Evolutionary conservation across 257 asterid species (phyloP), one percentile per base, ranked within the genome.

Genomic region (Rehmannia glutinosa): DNA sequence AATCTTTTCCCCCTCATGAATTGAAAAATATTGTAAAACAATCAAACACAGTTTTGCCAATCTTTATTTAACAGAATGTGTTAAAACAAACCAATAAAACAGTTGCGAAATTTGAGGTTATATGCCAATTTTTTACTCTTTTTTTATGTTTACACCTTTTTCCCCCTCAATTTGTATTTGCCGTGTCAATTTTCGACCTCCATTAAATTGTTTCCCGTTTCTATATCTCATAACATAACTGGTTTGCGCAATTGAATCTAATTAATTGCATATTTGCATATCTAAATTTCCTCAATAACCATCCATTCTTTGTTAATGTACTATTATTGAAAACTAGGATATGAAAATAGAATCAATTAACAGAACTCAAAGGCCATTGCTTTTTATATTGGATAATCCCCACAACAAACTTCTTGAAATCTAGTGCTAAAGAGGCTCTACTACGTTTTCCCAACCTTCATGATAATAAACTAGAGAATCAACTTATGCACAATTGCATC

Each of bases 401-500:
- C 69, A 39, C 21, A 21, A 49, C 70, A 65, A 6, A 45, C 28
- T 39, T 54, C 47, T 50, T 32, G 1, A 65, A 32, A 64, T 33
- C 36, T 64, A 1, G 38, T 61, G 67, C 39, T 35, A 12, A 9
- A 49, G 21, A 45, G 12, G 15, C 23, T 27, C 42, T 11, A 47
- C 3, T 6, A 25, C 41, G 32, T 17, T n/a, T n/a, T n/a, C n/a
- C n/a, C n/a, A n/a, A n/a, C n/a, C n/a, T n/a, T n/a, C n/a, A n/a
- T n/a, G n/a, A n/a, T n/a, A n/a, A n/a, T n/a, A n/a, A n/a, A n/a
- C n/a, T n/a, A n/a, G n/a, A n/a, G n/a, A n/a, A n/a, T n/a, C n/a
- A n/a, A 24, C 46, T 15, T 65, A 59, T 58, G 58, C 66, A 54
- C 53, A 65, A 36, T 8, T 52, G 61, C 71, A 42, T 9, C 57